Evolutionary conservation across 306 rosid species (phyloP), one percentile per base, ranked within the genome.

Genomic region (Ormosia emarginata): DNA sequence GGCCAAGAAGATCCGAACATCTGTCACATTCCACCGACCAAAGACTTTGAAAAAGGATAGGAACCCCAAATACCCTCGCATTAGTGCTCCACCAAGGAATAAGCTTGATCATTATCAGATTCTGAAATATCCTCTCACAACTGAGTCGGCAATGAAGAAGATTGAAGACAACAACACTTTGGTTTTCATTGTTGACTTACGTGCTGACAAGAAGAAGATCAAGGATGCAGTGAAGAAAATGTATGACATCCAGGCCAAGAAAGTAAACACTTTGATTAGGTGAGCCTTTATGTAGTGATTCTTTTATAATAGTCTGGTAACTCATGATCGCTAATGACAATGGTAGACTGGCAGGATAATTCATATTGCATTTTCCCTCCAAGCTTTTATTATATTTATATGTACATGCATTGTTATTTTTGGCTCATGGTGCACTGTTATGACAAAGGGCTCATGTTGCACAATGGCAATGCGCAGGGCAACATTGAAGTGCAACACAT

Each of bases 201-300:
- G 95, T n/a, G 95, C 98, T 8, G 92, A 94, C 94, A 94, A 94
- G 85, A 94, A 94, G 93, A 94, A 92, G 88, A 94, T 94, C 29
- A 94, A 94, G 86, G 94, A 86, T 74, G 95, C 98, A 0, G 97
- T 94, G 37, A 92, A 89, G 85, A 94, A 94, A 84, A 92, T 94
- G 98, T 94, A 94, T 2, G 98, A 94, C 70, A 92, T 94, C 82
- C 98, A 92, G 82, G 87, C 98, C 57, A 94, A 90, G 92, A 92
- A 94, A 86, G 97, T 94, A 4, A 92, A 94, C 78, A 92, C 98
- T 62, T 85, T 94, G 89, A 94, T 92, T 88, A 94, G 97, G 98
- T 89, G 77, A 67, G 85, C 34, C 64, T 44, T 64, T 40, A 6
- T 24, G 10, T 4, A 33, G 87, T 39, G 44, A 53, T 47, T 50